Base-by-base conservation (phyloP, 352 stramenopile genomes). In the Blastocystis hominis region DNA sequence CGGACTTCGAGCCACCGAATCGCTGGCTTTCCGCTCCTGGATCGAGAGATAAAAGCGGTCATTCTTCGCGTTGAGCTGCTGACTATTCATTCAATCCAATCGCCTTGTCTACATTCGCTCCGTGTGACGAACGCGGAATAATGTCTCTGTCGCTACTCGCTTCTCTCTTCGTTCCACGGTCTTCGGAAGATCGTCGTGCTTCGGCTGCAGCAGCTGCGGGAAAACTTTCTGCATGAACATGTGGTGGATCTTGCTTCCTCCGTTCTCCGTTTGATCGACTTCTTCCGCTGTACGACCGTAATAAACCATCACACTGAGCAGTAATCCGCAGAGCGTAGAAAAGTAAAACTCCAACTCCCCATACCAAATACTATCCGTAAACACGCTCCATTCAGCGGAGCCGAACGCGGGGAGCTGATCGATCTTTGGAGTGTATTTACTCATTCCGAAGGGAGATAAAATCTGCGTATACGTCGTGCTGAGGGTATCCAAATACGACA, bases 321-420 rank as follows among this genome's bases (percentile, higher is more conserved):
- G n/a, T 2, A 84, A 30, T 30, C 72, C 72, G 13, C 72, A 66
- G 24, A 68, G 50, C 44, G 72, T 84, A 4, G 72, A 66, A 64
- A 84, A 84, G 55, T 66, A 84, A 30, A 84, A 84, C 72, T 84
- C 72, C 34, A 84, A 46, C 30, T 84, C 72, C 9, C 72, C 72
- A 15, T 84, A 84, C 72, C 72, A 84, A 3, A 84, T 47, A 17
- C 34, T 10, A 64, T 42, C 30, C 20, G 72, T 84, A 34, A 84
- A 84, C 3, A 7, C 36, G n/a, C n/a, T 50, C 72, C 72, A 84
- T 24, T 42, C 34, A 30, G 24, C 3, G 10, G 72, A 84, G n/a
- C 44, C 47, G 24, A 84, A 47, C 1, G 17, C 20, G 46, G 40
- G 38, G 50, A 54, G 62, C 10, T 40, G 20, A 0, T 17, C 34